These are phyloP conservation scores for Lactarius tabidus DNA, from an alignment of 768 basidiomycete species.

Conservation along the genomic window DNA sequence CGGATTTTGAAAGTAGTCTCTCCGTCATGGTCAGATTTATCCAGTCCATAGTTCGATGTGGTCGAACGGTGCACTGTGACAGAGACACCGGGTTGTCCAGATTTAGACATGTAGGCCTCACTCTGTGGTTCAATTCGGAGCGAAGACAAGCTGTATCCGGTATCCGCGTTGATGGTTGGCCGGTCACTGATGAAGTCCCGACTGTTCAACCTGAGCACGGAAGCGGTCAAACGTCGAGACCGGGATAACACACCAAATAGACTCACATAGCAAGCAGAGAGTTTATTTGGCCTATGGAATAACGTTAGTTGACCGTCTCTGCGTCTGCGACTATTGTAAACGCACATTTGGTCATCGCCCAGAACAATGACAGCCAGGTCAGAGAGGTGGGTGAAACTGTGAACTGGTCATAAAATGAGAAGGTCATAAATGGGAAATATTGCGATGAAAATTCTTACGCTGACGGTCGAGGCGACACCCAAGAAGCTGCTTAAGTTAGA, in stretches of 20 bases:
- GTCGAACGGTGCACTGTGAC: neutral
- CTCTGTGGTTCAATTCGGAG: neutral
- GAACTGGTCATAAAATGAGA: neutral
- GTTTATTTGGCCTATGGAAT: neutral
- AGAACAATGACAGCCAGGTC: neutral
- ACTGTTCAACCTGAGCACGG: slow-evolving; percentile 12
- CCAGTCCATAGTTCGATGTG: neutral
- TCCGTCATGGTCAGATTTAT: neutral
- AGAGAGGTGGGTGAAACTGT: neutral
- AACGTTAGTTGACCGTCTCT: neutral
- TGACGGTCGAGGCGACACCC: neutral
- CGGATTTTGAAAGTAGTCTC: neutral
- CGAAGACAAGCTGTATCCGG: neutral
- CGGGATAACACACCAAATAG: neutral
- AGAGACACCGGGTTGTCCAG: neutral
- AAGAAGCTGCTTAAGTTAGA: neutral
- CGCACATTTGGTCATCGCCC: neutral
- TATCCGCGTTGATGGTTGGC: too few relatives aligned
- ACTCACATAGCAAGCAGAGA: neutral
- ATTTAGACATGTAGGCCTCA: neutral
- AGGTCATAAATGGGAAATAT: neutral
- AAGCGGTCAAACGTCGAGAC: neutral
- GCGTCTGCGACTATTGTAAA: neutral
- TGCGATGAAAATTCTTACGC: neutral
- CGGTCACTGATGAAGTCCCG: neutral